Evolutionary conservation across 202 grass and related monocot genomes (phyloP).

Genomic region (Setaria viridis): DNA sequence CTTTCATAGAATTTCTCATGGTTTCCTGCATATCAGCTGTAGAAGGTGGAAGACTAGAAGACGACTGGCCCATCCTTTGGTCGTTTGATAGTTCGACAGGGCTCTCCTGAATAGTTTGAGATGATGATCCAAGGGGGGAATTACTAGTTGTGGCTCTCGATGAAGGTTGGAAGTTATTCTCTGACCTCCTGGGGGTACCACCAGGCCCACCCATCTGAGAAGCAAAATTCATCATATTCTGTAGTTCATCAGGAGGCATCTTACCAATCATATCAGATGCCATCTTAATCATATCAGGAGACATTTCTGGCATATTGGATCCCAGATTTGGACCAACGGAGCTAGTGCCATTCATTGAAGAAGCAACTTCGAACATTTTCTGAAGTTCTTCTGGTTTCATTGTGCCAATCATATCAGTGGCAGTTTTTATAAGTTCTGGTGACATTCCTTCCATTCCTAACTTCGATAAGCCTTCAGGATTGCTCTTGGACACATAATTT

Average conservation of each 20-base stretch:
- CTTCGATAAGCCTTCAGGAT: conserved; percentile 54
- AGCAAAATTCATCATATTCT: conserved; percentile 80
- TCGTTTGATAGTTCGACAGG: conserved; percentile 37
- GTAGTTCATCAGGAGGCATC: conserved; percentile 85
- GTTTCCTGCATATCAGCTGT: conserved; percentile 74
- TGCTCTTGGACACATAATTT: conserved; percentile 60
- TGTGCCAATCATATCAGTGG: conserved; percentile 75
- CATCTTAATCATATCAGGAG: conserved; percentile 91
- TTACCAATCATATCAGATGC: conserved; percentile 84
- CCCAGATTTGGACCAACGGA: conserved; percentile 61
- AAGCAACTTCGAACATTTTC: conserved; percentile 89
- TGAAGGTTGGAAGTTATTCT: conserved; percentile 47
- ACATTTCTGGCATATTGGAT: conserved; percentile 82
- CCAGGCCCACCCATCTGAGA: conserved; percentile 70
- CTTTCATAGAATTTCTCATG: conserved; percentile 87
- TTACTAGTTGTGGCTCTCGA: conserved; percentile 35
- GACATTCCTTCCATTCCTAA: conserved; percentile 81
- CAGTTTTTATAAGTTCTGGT: conserved; percentile 85
- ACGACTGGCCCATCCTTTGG: conserved; percentile 53
- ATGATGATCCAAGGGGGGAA: conserved; percentile 42
- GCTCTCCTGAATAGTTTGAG: conserved; percentile 26
- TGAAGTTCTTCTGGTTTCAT: conserved; percentile 97
- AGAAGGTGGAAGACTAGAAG: conserved; percentile 55
- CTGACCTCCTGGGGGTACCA: conserved; percentile 40
- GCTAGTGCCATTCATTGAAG: conserved; percentile 69